Conservation (phyloP, 164 flowering plant species). For the Amborella trichopoda region DNA sequence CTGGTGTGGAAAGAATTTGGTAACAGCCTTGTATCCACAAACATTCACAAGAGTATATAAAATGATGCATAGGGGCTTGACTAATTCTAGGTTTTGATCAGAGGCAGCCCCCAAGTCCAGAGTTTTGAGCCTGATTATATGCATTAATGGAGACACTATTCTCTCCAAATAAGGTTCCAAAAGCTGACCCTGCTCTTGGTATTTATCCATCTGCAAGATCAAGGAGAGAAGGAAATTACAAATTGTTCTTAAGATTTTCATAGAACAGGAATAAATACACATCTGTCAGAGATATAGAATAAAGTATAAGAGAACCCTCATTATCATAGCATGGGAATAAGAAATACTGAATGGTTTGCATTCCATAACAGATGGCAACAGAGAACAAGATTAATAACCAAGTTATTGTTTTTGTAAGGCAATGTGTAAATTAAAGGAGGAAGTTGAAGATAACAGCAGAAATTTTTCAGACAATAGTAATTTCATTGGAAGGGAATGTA, state of each 20-base stretch:
- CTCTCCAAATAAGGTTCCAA: slow-evolving; percentile 88
- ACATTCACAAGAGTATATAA: slow-evolving; percentile 79
- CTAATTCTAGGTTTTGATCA: slow-evolving; percentile 47
- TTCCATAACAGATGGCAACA: neutral
- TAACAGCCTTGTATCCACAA: slow-evolving; percentile 90
- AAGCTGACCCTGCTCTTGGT: slow-evolving; percentile 87
- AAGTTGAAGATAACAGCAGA: too few species aligned
- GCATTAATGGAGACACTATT: slow-evolving; percentile 82
- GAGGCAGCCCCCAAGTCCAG: slow-evolving; percentile 42
- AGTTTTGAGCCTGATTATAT: slow-evolving; percentile 55
- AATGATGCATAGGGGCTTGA: slow-evolving; percentile 76
- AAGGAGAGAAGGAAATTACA: neutral
- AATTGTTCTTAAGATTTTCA: neutral
- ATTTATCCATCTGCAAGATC: slow-evolving; percentile 71
- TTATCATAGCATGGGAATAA: neutral
- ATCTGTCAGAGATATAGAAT: neutral
- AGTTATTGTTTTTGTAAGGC: neutral
- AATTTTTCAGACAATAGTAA: too few species aligned
- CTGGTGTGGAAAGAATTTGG: slow-evolving; percentile 91
- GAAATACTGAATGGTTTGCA: neutral
- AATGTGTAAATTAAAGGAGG: too few species aligned
- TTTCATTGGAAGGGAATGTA: too few species aligned
- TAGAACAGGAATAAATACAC: neutral
- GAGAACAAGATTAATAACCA: neutral
- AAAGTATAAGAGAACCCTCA: neutral